These are phyloP conservation scores for Vigna unguiculata DNA, from an alignment of 306 rosid species.

Conservation along the genomic window DNA sequence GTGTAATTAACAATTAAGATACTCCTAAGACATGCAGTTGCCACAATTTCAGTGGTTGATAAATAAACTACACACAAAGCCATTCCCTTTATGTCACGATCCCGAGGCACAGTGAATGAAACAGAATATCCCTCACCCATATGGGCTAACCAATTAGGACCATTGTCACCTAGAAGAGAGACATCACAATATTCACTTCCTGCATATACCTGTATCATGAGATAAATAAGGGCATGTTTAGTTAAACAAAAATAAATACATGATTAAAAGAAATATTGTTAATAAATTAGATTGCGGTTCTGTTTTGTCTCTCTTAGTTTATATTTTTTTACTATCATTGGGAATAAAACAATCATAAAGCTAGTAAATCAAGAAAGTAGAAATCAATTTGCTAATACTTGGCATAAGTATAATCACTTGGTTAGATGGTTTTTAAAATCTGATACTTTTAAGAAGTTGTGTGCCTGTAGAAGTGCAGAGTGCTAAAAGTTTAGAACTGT, in stretches of 20 bases:
- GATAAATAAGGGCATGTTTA: no score
- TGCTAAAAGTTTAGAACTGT: no score
- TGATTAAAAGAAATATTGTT: no score
- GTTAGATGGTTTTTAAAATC: no score
- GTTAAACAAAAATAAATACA: no score
- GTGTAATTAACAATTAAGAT: constrained; percentile 35
- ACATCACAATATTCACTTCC: not conserved
- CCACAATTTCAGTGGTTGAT: not conserved
- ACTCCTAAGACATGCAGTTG: not conserved
- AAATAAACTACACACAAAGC: constrained; percentile 32
- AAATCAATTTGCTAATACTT: not conserved
- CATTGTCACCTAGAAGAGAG: not conserved
- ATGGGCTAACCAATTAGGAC: constrained; percentile 30
- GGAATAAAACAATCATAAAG: not conserved
- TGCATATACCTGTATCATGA: not conserved
- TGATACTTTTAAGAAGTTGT: no score
- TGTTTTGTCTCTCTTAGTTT: no score
- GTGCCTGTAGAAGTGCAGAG: no score
- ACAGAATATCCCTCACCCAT: not conserved
- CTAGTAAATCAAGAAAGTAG: no score
- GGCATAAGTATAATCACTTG: not conserved
- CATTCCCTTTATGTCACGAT: constrained; percentile 26
- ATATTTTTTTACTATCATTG: no score
- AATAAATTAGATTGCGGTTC: no score
- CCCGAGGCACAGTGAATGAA: constrained; percentile 17